A percentile compares a stretch with the other conserved stretches of the same genome.
phyloP scores from a whole-genome alignment of 2,329 filamentous ascomycete genomes.

The Chalaropsis thielavioides region DNA sequence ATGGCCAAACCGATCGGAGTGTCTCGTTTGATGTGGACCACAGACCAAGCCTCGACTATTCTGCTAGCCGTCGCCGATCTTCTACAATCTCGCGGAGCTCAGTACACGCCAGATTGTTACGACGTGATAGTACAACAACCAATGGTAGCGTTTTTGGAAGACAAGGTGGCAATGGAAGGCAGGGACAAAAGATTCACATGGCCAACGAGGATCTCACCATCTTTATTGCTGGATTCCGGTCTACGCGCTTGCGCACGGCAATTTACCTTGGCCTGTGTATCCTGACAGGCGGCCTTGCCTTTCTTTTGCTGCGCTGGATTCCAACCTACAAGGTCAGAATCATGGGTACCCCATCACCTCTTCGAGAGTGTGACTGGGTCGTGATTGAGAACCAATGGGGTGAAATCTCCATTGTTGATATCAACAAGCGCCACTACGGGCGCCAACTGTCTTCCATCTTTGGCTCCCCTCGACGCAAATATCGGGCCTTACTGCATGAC shows the following conservation, averaged over 20 bases:
- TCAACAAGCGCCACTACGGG: constrained; percentile 41
- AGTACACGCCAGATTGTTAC: constrained; percentile 50
- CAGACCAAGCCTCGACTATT: constrained; percentile 30
- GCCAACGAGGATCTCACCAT: constrained; percentile 87
- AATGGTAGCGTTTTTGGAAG: constrained; percentile 51
- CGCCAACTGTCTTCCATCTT: constrained; percentile 49
- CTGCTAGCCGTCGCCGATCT: constrained; percentile 43
- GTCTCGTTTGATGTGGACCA: constrained; percentile 29
- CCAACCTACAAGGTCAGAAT: constrained; percentile 73
- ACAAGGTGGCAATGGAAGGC: constrained; percentile 23
- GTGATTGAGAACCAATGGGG: constrained; percentile 97
- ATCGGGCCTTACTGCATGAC: constrained; percentile 37
- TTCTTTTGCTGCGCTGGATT: constrained; percentile 77
- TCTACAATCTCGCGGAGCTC: constrained; percentile 45
- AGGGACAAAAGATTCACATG: constrained; percentile 83
- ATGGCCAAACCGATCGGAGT: constrained; percentile 1
- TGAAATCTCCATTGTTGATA: constrained; percentile 64
- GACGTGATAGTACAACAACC: constrained; percentile 56
- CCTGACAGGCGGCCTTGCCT: constrained; percentile 61
- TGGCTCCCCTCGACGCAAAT: constrained; percentile 47
- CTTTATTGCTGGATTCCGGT: constrained; percentile 81
- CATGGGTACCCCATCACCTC: constrained; percentile 51
- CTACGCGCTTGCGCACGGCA: constrained; percentile 52
- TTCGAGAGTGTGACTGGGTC: constrained; percentile 74
- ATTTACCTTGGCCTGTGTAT: constrained; percentile 58